Evolutionary conservation across 306 rosid species (phyloP).

Genomic region (Malus orientalis): DNA sequence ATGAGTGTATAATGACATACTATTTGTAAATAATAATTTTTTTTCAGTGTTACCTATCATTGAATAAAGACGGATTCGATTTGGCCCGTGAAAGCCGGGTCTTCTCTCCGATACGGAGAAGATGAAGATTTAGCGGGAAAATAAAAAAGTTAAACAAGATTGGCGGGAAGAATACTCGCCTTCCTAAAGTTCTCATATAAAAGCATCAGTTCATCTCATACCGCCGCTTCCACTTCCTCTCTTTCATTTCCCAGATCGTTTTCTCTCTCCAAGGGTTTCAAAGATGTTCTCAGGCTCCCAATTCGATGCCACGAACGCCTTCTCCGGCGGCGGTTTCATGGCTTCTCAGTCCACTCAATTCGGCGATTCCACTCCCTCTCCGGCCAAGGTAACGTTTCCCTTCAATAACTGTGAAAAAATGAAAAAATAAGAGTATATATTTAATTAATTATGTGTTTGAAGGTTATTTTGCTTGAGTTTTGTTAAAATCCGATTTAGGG

Average conservation of each 20-base stretch:
- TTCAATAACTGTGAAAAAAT: neutral
- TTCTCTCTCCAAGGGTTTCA: slow-evolving; percentile 29
- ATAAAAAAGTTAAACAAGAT: neutral
- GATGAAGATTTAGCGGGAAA: neutral
- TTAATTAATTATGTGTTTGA: neutral
- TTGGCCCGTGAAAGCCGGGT: too few relatives aligned
- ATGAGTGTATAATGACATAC: too few relatives aligned
- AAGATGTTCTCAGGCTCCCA: slow-evolving; percentile 69
- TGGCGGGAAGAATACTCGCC: slow-evolving; percentile 15
- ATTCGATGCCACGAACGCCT: slow-evolving; percentile 46
- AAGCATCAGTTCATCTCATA: neutral
- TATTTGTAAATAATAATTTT: too few relatives aligned
- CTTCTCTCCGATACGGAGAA: too few relatives aligned
- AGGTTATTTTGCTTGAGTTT: neutral
- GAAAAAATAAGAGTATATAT: neutral
- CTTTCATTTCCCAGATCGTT: neutral
- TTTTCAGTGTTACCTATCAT: too few relatives aligned
- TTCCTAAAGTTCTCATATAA: neutral
- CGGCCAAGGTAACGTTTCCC: slow-evolving; percentile 39
- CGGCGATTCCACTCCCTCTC: slow-evolving; percentile 46
- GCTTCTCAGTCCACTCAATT: slow-evolving; percentile 42
- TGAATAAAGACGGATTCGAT: too few relatives aligned
- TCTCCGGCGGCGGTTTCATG: slow-evolving; percentile 62
- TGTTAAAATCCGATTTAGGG: neutral
- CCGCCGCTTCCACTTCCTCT: neutral